Base-by-base conservation (phyloP, 208 protist genomes). In the Leishmania martiniquensis region DNA sequence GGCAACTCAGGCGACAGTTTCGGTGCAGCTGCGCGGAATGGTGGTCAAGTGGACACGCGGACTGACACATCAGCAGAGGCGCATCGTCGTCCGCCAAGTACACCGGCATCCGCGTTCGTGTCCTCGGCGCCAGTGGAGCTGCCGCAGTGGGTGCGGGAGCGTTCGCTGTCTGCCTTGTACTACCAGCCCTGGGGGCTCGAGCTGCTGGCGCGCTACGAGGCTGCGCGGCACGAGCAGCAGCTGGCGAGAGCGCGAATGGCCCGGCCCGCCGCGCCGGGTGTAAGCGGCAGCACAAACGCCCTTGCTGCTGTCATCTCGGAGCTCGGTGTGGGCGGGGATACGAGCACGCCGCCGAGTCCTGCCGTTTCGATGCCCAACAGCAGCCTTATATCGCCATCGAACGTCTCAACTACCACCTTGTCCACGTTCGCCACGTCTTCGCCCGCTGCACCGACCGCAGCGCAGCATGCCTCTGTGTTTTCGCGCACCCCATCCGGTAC, bases 101-200 rank as follows among this genome's bases (percentile, higher is more conserved):
- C 65, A 51, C 65, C 42, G 37, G 20, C 42, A 69, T 69, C 39
- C 25, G 22, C 65, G 15, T 22, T 7, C 20, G 65, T 1, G 42
- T 7, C 65, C 15, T 20, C 42, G 65, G 20, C 37, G 22, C 74
- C 80, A 17, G 74, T 84, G 39, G 80, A 84, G 54, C 62, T 84
- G 12, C 80, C 80, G 2, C 60, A 47, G 22, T 84, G 80, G 80
- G 80, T 84, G 47, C 80, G 80, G 15, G 80, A 84, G 44, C 80
- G 80, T n/a, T 73, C 80, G n/a, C 75, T 84, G 15, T 84, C 80
- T 7, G 80, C 80, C 22, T 44, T 84, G 29, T 84, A 84, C 62
- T 84, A 84, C 62, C 80, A 84, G 70, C 80, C 80, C 6, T 84
- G 80, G 80, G 80, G 75, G 0, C 62, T 84, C 44, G 60, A 84